A percentile compares a stretch with the other conserved stretches of the same genome.
phyloP scores from a whole-genome alignment of 305 asterid genomes.

The Plantago coronopus region DNA sequence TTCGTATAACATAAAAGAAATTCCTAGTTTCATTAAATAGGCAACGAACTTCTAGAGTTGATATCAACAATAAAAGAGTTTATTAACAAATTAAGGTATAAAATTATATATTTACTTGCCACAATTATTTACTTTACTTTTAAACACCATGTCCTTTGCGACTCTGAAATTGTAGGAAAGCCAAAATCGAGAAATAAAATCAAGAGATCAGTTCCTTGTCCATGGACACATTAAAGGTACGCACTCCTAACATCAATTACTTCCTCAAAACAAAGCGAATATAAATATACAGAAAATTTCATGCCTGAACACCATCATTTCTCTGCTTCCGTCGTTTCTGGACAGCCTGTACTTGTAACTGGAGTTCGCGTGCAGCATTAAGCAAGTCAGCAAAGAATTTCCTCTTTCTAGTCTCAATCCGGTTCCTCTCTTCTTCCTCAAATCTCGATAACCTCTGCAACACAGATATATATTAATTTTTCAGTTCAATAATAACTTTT shows the following conservation, averaged over 20 bases:
- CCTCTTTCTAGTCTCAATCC: constrained; percentile 77
- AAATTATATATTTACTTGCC: not conserved
- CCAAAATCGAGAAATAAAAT: not conserved
- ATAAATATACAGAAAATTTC: constrained; percentile 21
- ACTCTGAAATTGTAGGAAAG: not conserved
- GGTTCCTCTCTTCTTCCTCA: constrained; percentile 90
- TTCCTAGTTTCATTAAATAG: constrained; percentile 6
- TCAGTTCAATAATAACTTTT: constrained; percentile 13
- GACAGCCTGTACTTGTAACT: constrained; percentile 80
- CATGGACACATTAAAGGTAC: constrained; percentile 13
- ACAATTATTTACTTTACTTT: not conserved
- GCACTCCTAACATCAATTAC: constrained; percentile 8
- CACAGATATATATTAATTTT: constrained; percentile 20
- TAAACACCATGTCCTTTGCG: not conserved
- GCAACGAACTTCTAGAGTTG: too few relatives aligned
- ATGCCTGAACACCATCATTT: constrained; percentile 93
- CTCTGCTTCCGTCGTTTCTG: constrained; percentile 95
- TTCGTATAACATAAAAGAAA: not conserved
- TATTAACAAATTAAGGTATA: not conserved
- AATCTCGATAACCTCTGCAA: constrained; percentile 81
- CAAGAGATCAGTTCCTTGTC: constrained; percentile 10
- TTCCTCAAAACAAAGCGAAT: constrained; percentile 13
- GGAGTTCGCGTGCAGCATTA: constrained; percentile 91
- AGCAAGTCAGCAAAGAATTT: constrained; percentile 87
- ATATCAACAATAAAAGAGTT: not conserved